Conservation (phyloP, 73 alveolate genomes). For the Stentor coeruleus region DNA sequence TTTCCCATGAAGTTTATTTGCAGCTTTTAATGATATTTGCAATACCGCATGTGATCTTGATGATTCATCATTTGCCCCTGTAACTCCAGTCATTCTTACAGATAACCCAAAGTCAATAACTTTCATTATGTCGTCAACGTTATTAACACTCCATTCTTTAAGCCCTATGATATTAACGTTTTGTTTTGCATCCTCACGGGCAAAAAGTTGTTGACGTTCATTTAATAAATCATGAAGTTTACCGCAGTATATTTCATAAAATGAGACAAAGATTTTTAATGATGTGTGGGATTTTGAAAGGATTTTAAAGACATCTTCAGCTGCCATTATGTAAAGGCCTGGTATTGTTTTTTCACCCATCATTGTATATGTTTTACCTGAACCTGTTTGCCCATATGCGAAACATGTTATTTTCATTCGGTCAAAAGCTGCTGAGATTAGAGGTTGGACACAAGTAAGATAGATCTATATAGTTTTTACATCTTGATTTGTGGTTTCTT, state of each 20-base stretch:
- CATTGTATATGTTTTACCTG: conserved; percentile 29
- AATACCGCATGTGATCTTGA: conserved; percentile 27
- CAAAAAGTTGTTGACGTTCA: conserved; percentile 78
- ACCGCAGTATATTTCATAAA: conserved; percentile 99
- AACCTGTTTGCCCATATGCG: conserved; percentile 31
- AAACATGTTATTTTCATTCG: conserved; percentile 18
- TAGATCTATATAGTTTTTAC: conserved; percentile 72
- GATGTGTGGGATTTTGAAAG: conserved; percentile 40
- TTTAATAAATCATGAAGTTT: conserved; percentile 96
- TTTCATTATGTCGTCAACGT: background rate
- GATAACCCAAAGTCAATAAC: conserved; percentile 23
- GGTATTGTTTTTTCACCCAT: conserved; percentile 21
- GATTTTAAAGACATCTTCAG: background rate
- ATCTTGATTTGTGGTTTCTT: conserved; percentile 87
- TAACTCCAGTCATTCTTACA: conserved; percentile 20
- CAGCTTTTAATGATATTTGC: conserved; percentile 7
- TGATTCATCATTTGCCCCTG: conserved; percentile 22
- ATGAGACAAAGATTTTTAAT: conserved; percentile 84
- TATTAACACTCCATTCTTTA: conserved; percentile 50
- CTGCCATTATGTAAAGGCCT: conserved; percentile 20
- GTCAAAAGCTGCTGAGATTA: background rate
- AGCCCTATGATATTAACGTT: conserved; percentile 95
- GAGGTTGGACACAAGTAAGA: conserved; percentile 43
- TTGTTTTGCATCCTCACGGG: conserved; percentile 98
- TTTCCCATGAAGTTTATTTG: conserved; percentile 59